Conservation (phyloP, 805 yeast genomes). For the Blastobotrys peoriensis region DNA sequence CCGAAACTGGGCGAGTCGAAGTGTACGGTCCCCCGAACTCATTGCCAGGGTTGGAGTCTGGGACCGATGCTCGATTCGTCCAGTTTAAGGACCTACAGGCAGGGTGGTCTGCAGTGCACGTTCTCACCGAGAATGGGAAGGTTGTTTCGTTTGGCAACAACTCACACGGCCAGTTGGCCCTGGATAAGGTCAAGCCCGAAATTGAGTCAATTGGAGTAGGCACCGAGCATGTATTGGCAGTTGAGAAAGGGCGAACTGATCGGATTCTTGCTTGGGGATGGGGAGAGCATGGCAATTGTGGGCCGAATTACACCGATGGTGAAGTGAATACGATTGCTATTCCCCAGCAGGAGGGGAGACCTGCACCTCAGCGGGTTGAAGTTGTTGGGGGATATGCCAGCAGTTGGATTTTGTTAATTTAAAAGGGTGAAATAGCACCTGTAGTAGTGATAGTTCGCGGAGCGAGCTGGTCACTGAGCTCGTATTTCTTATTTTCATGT, state of each 20-base stretch:
- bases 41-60: background rate
- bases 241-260: slow-evolving; percentile 12
- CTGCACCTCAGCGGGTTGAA: too few relatives aligned
- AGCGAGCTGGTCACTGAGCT: too few relatives aligned
- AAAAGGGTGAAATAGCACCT: too few relatives aligned
- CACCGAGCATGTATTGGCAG: slow-evolving; percentile 74
- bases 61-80: background rate
- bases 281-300: slow-evolving; percentile 99
- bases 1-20: slow-evolving; percentile 13
- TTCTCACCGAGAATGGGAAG: slow-evolving; percentile 24
- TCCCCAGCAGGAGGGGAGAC: too few relatives aligned
- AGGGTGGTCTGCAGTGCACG: slow-evolving; percentile 82
- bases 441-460: too few relatives aligned
- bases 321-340: background rate
- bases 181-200: slow-evolving; percentile 11
- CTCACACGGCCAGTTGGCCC: slow-evolving; percentile 61
- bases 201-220: slow-evolving; percentile 46
- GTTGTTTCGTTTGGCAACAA: slow-evolving; percentile 64
- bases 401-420: slow-evolving; percentile 13
- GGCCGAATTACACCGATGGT: slow-evolving; percentile 29
- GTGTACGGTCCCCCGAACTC: slow-evolving; percentile 32
- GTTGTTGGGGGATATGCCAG: slow-evolving; percentile 19
- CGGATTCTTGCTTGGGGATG: slow-evolving; percentile 83
- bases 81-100: slow-evolving; percentile 30
- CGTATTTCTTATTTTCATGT: too few relatives aligned